Evolutionary conservation across 257 asterid species (phyloP).

Genomic region (Coffea canephora): DNA sequence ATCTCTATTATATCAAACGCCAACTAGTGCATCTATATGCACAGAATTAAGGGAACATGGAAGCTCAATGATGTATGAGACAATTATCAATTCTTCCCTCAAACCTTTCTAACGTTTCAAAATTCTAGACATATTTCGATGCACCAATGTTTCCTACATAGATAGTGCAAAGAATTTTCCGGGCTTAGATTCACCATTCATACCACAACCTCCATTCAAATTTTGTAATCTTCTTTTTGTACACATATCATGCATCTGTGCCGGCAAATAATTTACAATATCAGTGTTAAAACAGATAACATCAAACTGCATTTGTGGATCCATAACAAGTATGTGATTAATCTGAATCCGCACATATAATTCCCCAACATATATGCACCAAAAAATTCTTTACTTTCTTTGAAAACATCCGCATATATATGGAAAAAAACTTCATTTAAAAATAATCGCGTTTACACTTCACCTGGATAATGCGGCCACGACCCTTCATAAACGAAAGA

Average conservation of each 20-base stretch:
- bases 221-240: no score
- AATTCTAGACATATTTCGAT: no score
- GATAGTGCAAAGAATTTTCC: no score
- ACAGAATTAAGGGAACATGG: not conserved
- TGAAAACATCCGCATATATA: no score
- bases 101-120: not conserved
- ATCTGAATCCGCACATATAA: not conserved
- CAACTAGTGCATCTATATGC: not conserved
- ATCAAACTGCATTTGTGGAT: no score
- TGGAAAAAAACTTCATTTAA: not conserved
- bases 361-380: not conserved
- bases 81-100: not conserved
- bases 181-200: no score
- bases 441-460: conserved; percentile 7
- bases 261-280: no score
- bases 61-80: not conserved
- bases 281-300: no score
- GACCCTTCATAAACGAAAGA: conserved; percentile 26
- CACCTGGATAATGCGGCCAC: conserved; percentile 45
- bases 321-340: not conserved
- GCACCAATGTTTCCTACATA: no score
- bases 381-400: not conserved
- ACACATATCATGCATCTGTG: no score
- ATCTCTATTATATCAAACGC: not conserved
- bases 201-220: no score